These are phyloP conservation scores for Drechslerella coelobrocha DNA, from an alignment of 2,329 filamentous ascomycete genomes.

Conservation along the genomic window DNA sequence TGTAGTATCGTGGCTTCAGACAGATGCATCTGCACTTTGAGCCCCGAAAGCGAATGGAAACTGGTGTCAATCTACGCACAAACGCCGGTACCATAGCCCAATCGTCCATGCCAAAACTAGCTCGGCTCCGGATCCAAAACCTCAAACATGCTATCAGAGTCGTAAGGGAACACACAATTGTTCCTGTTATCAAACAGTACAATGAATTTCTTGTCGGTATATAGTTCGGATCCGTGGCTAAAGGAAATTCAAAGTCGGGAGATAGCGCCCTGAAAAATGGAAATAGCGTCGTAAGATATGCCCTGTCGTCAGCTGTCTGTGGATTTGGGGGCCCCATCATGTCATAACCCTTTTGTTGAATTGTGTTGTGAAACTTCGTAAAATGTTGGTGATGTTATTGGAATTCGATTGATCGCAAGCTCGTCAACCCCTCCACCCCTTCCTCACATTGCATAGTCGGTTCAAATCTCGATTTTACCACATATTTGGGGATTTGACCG, in stretches of 20 bases:
- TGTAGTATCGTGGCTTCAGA: conserved; percentile 2
- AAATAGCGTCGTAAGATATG: conserved; percentile 40
- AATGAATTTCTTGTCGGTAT: conserved; percentile 32
- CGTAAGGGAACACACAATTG: conserved; percentile 34
- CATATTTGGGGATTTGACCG: too few species aligned
- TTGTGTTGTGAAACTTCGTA: conserved; percentile 5
- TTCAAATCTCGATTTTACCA: too few species aligned
- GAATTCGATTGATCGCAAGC: background rate
- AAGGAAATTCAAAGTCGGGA: conserved; percentile 33
- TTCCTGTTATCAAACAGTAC: conserved; percentile 32
- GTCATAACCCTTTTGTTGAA: background rate
- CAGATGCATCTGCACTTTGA: background rate
- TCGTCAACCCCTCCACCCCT: conserved; percentile 14
- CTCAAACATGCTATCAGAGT: conserved; percentile 38
- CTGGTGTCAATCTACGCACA: conserved; percentile 22
- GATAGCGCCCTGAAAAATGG: conserved; percentile 37
- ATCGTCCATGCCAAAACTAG: conserved; percentile 45
- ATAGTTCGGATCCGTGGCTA: conserved; percentile 30
- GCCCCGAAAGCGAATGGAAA: background rate
- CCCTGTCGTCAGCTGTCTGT: conserved; percentile 37
- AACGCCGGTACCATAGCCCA: conserved; percentile 49
- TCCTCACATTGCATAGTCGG: too few species aligned
- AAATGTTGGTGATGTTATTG: background rate
- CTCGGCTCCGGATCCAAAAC: conserved; percentile 42
- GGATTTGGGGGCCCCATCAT: conserved; percentile 36